These are phyloP conservation scores for Jimgerdemannia lactiflua DNA, from an alignment of 192 early-diverging fungal species.

Conservation along the genomic window DNA sequence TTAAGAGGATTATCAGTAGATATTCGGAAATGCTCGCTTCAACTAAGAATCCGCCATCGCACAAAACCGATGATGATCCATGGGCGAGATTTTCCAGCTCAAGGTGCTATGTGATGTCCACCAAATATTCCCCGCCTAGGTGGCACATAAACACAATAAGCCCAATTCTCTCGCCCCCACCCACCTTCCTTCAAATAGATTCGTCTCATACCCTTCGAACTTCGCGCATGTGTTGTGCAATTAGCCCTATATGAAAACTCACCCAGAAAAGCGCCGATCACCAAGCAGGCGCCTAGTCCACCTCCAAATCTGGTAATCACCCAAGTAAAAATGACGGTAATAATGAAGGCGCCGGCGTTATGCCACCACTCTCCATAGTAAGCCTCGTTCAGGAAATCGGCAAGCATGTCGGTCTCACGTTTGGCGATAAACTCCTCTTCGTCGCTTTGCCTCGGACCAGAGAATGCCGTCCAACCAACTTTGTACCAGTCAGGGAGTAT, in stretches of 20 bases:
- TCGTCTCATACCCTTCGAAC: neutral
- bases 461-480: slow-evolving; percentile 35
- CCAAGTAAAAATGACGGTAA: slow-evolving; percentile 32
- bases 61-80: no score
- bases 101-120: no score
- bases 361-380: slow-evolving; percentile 41
- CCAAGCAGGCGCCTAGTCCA: slow-evolving; percentile 31
- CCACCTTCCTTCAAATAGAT: no score
- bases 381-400: slow-evolving; percentile 28
- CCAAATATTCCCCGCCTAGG: no score
- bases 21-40: no score
- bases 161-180: no score
- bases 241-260: neutral
- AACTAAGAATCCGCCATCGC: no score
- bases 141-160: no score
- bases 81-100: no score
- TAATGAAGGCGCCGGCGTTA: slow-evolving; percentile 26
- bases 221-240: neutral
- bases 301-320: slow-evolving; percentile 26
- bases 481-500: slow-evolving; percentile 23
- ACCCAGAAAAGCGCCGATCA: slow-evolving; percentile 38
- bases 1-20: slow-evolving; percentile 1
- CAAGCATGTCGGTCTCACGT: slow-evolving; percentile 18
- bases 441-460: slow-evolving; percentile 6
- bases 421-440: slow-evolving; percentile 2